Conservation (phyloP, 169 alveolate species). For the Plasmodium coatneyi region DNA sequence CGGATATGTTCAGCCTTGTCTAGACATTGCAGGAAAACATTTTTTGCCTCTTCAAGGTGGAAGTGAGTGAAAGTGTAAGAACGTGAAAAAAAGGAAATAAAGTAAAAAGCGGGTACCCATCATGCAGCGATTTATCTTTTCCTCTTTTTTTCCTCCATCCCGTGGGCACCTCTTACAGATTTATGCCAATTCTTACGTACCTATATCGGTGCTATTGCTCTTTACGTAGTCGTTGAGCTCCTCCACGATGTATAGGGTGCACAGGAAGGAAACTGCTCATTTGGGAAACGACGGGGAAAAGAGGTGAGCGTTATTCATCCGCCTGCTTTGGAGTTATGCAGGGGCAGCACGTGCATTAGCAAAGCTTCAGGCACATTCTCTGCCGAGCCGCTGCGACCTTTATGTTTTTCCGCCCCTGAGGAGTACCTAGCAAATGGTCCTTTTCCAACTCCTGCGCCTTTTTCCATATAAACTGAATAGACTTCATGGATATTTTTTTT, state of each 20-base stretch:
- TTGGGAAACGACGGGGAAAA: constrained; percentile 7
- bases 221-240: constrained; percentile 52
- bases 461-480: constrained; percentile 56
- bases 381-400: background rate
- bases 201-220: constrained; percentile 35
- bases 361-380: background rate
- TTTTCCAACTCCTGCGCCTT: constrained; percentile 69
- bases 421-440: constrained; percentile 64
- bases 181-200: constrained; percentile 5
- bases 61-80: background rate
- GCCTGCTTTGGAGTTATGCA: background rate
- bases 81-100: background rate
- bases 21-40: constrained; percentile 40
- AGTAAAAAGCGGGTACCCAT: background rate
- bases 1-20: constrained; percentile 45
- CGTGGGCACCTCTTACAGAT: background rate
- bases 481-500: constrained; percentile 35
- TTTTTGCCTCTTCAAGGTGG: constrained; percentile 41
- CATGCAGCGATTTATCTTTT: background rate
- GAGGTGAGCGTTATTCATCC: background rate
- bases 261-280: constrained; percentile 52
- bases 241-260: constrained; percentile 61
- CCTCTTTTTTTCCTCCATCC: background rate
- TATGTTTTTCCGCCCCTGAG: background rate
- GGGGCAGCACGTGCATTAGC: background rate